These are phyloP conservation scores for Neurospora sp. DNA, from an alignment of 495 filamentous ascomycete genomes.

Conservation along the genomic window DNA sequence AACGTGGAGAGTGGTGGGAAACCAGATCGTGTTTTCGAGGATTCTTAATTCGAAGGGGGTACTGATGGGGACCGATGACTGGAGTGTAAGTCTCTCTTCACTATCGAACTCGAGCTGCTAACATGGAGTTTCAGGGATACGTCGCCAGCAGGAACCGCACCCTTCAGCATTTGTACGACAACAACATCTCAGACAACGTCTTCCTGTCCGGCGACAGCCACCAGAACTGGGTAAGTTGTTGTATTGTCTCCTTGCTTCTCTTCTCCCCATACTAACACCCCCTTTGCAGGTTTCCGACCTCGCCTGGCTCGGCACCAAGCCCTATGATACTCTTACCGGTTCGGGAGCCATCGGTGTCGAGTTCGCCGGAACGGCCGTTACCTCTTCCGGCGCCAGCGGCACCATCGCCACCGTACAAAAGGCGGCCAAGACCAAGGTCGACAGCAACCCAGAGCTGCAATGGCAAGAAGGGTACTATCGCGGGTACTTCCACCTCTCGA, in stretches of 20 bases:
- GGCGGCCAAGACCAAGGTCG: conserved; percentile 31
- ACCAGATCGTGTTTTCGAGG: conserved; percentile 53
- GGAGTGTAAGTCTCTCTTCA: not conserved
- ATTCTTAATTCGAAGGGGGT: conserved; percentile 22
- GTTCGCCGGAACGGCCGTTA: conserved; percentile 51
- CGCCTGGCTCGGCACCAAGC: conserved; percentile 44
- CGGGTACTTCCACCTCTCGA: conserved; percentile 46
- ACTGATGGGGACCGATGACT: conserved; percentile 24
- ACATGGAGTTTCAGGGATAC: conserved; percentile 40
- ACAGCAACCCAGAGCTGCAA: conserved; percentile 46
- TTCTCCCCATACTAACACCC: not conserved
- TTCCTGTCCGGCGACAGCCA: conserved; percentile 54
- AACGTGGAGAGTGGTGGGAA: conserved; percentile 53
- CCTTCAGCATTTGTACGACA: conserved; percentile 44
- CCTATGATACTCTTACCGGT: conserved; percentile 44
- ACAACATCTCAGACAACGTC: conserved; percentile 50
- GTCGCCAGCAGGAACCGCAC: conserved; percentile 51
- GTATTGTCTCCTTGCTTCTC: too few relatives aligned
- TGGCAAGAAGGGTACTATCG: conserved; percentile 58
- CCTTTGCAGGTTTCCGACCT: conserved; percentile 34
- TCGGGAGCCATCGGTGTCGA: conserved; percentile 50
- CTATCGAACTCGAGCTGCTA: not conserved
- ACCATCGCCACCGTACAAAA: conserved; percentile 32
- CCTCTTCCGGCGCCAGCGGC: conserved; percentile 41
- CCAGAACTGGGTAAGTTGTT: conserved; percentile 41